Evolutionary conservation across 176 grass and related monocot species (phyloP), one percentile per base, ranked within the genome.

Genomic region (Eragrostis nindensis): DNA sequence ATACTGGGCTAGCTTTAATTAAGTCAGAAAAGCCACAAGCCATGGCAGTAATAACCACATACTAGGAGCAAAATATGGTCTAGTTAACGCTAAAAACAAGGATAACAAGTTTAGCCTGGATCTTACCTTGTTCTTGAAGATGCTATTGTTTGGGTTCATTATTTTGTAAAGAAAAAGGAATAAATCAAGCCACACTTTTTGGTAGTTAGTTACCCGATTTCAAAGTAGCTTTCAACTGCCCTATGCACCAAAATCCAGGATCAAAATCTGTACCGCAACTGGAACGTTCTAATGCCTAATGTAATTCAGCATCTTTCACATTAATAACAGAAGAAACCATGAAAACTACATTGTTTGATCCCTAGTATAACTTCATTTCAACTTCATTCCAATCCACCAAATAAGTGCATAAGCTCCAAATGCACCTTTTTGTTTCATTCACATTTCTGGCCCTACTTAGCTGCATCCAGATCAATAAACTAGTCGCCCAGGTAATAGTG

Each of bases 301-400:
- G 30, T 14, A 73, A 40, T 40, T 74, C 52, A 74, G 38, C 71
- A 74, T 56, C 19, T 74, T 73, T 14, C 29, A 40, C 32, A 56
- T 22, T 40, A 40, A 24, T 40, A 74, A 3, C 5, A 56, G 71
- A 19, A 40, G 55, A 74, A 49, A 39, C 16, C 14, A 11, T 5
- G 19, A 53, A 2, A 36, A 36, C 32, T 36, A 36, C 32, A 36
- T 36, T 36, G 32, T 36, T 36, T 36, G 32, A 36, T 36, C 32
- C 32, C 32, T 36, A 36, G 32, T 36, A 36, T 36, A 36, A 36
- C 2, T 36, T 4, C 32, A 36, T 36, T 36, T 36, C 1, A 36
- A 36, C n/a, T n/a, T n/a, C 32, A 36, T 36, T 36, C 1, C 1
- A 36, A 36, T 36, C 32, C 32, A 36, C 32, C 32, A 36, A 36